These are phyloP conservation scores for Calocera viscosa DNA, from an alignment of 768 basidiomycete genomes.

Conservation along the genomic window DNA sequence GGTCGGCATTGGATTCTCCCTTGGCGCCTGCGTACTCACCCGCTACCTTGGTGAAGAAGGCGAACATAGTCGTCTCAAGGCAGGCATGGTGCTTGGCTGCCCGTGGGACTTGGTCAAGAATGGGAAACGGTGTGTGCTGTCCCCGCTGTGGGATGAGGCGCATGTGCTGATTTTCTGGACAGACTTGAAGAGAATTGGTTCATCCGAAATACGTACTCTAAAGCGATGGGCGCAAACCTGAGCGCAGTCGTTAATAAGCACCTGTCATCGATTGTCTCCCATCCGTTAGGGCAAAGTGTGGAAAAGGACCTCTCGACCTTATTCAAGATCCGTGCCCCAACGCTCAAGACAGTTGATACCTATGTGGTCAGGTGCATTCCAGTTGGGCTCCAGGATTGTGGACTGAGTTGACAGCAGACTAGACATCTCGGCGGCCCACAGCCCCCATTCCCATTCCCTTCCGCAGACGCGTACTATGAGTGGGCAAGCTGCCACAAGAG, in stretches of 20 bases:
- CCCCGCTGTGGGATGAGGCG: constrained; percentile 15
- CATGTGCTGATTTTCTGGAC: background rate
- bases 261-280: background rate
- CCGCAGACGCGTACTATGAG: constrained; percentile 37
- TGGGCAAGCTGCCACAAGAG: constrained; percentile 50
- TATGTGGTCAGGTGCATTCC: constrained; percentile 1
- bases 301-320: constrained; percentile 11
- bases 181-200: constrained; percentile 48
- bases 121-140: constrained; percentile 23
- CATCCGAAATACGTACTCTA: constrained; percentile 56
- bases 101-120: constrained; percentile 40
- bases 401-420: constrained; percentile 26
- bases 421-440: constrained; percentile 44
- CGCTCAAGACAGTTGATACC: constrained; percentile 12
- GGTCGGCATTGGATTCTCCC: constrained; percentile 80
- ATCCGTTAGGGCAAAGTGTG: constrained; percentile 11
- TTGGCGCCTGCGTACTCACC: constrained; percentile 84
- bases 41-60: constrained; percentile 83
- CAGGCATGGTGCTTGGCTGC: constrained; percentile 61
- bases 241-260: background rate
- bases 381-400: background rate
- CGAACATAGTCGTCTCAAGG: constrained; percentile 43
- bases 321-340: background rate
- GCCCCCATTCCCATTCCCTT: constrained; percentile 36
- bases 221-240: constrained; percentile 66